Conservation (phyloP, 2,329 filamentous ascomycete genomes). For the Aureobasidium musti region DNA sequence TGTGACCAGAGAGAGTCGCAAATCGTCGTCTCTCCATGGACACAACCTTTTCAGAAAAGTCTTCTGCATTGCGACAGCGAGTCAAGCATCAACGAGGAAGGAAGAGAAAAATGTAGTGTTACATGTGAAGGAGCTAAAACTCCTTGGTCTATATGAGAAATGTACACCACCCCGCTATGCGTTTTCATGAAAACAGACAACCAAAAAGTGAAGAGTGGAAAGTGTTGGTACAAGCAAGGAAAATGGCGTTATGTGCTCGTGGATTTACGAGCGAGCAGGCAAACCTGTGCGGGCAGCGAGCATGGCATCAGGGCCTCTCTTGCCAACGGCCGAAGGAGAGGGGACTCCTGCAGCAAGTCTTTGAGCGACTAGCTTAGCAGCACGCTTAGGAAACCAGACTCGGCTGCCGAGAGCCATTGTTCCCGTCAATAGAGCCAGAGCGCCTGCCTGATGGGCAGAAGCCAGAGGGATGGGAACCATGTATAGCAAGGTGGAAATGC, state of each 20-base stretch:
- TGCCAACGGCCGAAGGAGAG: constrained; percentile 30
- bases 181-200: not conserved
- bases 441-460: constrained; percentile 89
- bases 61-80: not conserved
- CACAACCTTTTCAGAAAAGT: not conserved
- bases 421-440: constrained; percentile 79
- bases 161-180: constrained; percentile 23
- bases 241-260: no score
- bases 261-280: not conserved
- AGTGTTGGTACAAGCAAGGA: no score
- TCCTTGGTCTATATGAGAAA: not conserved
- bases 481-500: constrained; percentile 89
- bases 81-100: not conserved
- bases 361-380: constrained; percentile 37
- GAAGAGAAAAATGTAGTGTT: constrained; percentile 5
- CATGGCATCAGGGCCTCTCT: constrained; percentile 33
- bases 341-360: constrained; percentile 32
- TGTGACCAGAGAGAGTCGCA: not conserved
- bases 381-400: constrained; percentile 66
- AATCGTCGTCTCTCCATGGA: not conserved
- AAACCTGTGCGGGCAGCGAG: constrained; percentile 22
- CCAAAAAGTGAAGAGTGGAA: no score
- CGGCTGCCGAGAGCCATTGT: constrained; percentile 77
- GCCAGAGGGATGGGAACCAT: constrained; percentile 87
- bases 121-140: constrained; percentile 5